These are phyloP conservation scores for Colletotrichum musae DNA, from an alignment of 2,329 filamentous ascomycete genomes.

Conservation along the genomic window DNA sequence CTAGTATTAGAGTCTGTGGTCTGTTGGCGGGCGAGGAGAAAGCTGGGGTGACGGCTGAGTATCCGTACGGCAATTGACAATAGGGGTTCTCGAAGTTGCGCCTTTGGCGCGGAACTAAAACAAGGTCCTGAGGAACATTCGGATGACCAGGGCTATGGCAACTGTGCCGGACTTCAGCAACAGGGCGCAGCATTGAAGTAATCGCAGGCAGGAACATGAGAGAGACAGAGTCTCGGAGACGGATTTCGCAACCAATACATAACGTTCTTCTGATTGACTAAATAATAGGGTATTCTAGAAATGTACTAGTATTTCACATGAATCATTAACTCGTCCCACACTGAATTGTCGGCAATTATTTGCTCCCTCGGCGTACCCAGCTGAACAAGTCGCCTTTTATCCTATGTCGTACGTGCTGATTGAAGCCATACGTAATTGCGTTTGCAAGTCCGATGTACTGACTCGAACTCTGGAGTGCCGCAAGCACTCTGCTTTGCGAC, in stretches of 20 bases:
- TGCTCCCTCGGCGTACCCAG: constrained; percentile 23
- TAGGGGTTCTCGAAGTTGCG: too few relatives aligned
- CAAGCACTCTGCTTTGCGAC: constrained; percentile 42
- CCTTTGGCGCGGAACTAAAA: too few relatives aligned
- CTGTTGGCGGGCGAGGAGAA: too few relatives aligned
- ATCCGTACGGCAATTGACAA: too few relatives aligned
- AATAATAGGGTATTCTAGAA: constrained; percentile 36
- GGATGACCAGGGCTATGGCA: too few relatives aligned
- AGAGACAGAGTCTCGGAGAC: neutral
- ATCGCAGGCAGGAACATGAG: neutral
- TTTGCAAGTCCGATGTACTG: constrained; percentile 56
- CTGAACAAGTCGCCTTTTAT: constrained; percentile 34
- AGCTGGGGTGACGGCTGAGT: too few relatives aligned
- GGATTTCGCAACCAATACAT: neutral
- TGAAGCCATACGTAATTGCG: constrained; percentile 56
- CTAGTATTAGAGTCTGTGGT: too few relatives aligned
- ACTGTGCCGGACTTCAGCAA: neutral
- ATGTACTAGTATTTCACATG: constrained; percentile 26
- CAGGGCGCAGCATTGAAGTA: neutral
- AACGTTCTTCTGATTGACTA: constrained; percentile 23
- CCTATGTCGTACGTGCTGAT: constrained; percentile 47
- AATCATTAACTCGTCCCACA: constrained; percentile 33
- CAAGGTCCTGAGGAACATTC: too few relatives aligned
- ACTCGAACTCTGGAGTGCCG: constrained; percentile 52
- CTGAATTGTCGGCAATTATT: neutral